Conservation (phyloP, 2,329 filamentous ascomycete genomes). For the Hymenoscyphus occultus region DNA sequence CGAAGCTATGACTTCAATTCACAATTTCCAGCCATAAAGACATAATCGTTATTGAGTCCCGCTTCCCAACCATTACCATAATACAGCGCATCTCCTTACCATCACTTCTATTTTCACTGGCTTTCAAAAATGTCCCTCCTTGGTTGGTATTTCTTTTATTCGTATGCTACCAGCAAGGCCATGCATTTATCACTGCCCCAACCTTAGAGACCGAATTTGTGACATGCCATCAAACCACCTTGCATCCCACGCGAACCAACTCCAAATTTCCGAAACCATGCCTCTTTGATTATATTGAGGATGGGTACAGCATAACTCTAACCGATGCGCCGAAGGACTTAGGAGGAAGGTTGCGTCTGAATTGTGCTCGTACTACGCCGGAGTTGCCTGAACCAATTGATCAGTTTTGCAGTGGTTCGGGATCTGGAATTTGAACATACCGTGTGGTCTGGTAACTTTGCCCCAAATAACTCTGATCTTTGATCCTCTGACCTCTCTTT, state of each 20-base stretch:
- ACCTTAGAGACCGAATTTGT: slow-evolving; percentile 49
- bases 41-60: not conserved
- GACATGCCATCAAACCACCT: slow-evolving; percentile 59
- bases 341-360: slow-evolving; percentile 91
- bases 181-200: slow-evolving; percentile 52
- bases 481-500: slow-evolving; percentile 91
- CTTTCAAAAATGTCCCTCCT: slow-evolving; percentile 10
- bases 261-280: slow-evolving; percentile 42
- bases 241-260: slow-evolving; percentile 46
- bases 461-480: slow-evolving; percentile 99
- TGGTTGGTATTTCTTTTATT: slow-evolving; percentile 45
- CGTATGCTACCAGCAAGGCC: slow-evolving; percentile 54
- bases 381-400: slow-evolving; percentile 70
- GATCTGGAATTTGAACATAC: slow-evolving; percentile 49
- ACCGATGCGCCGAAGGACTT: slow-evolving; percentile 96
- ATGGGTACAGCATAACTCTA: slow-evolving; percentile 97
- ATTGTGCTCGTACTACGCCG: slow-evolving; percentile 96
- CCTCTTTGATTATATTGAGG: slow-evolving; percentile 74
- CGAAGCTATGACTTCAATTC: not conserved
- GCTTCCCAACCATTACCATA: not conserved
- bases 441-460: slow-evolving; percentile 94
- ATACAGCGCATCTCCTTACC: not conserved
- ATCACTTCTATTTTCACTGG: slow-evolving; percentile 8
- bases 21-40: slow-evolving; percentile 4
- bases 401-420: slow-evolving; percentile 17